Evolutionary conservation across 2,329 filamentous ascomycete species (phyloP).

Genomic region (Talaromyces rugulosus): DNA sequence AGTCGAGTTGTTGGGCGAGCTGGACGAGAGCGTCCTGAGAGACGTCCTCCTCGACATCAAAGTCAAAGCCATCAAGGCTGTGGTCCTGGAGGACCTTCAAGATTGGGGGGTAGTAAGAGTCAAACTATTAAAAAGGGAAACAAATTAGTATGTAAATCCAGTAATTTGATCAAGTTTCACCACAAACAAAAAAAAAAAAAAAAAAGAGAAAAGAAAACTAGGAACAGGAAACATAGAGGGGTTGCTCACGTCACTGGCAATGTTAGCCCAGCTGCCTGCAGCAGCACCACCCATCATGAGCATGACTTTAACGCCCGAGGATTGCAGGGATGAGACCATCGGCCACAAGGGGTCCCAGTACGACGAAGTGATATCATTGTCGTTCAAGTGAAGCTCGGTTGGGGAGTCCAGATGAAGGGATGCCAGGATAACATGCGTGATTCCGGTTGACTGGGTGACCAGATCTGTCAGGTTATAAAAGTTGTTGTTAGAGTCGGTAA

Average conservation of each 20-base stretch:
- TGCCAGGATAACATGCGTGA: slow-evolving; percentile 51
- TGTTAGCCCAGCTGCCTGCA: slow-evolving; percentile 42
- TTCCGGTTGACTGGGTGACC: slow-evolving; percentile 29
- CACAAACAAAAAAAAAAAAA: background rate
- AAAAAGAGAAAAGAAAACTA: too few species aligned
- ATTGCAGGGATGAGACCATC: slow-evolving; percentile 48
- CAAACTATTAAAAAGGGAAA: slow-evolving; percentile 29
- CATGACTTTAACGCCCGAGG: slow-evolving; percentile 48
- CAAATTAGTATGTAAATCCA: too few species aligned
- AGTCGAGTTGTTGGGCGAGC: slow-evolving; percentile 45
- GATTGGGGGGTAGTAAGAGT: slow-evolving; percentile 47
- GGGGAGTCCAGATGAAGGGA: slow-evolving; percentile 48
- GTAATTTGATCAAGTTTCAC: too few species aligned
- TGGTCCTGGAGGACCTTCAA: slow-evolving; percentile 21
- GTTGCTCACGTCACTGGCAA: slow-evolving; percentile 22
- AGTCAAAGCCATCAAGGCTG: slow-evolving; percentile 40
- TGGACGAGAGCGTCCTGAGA: slow-evolving; percentile 26
- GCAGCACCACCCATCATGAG: slow-evolving; percentile 53
- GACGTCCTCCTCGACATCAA: slow-evolving; percentile 45
- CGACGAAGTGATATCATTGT: slow-evolving; percentile 34
- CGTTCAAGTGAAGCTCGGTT: slow-evolving; percentile 51
- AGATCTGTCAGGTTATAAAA: slow-evolving; percentile 48
- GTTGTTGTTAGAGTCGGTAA: slow-evolving; percentile 17
- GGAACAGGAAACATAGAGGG: too few species aligned
- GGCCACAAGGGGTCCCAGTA: slow-evolving; percentile 37